Evolutionary conservation across 1,139 yeast species (phyloP).

Genomic region (Suhomyces bokatorum): DNA sequence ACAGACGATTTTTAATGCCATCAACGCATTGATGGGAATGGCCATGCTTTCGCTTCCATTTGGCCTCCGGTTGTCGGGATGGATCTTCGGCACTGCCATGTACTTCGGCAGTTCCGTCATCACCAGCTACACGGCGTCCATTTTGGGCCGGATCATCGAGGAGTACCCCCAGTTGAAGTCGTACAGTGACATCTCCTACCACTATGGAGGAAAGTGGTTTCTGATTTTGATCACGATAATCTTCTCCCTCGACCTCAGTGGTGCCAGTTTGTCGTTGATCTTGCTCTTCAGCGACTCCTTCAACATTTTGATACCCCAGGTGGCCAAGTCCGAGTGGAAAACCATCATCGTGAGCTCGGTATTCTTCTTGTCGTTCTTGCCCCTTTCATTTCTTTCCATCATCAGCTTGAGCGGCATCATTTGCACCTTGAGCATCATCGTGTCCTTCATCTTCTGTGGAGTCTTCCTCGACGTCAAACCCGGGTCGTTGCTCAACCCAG

Average conservation of each 20-base stretch:
- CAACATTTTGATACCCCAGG: conserved; percentile 58
- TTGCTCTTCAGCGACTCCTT: conserved; percentile 85
- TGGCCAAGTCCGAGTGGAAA: conserved; percentile 54
- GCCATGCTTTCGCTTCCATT: conserved; percentile 83
- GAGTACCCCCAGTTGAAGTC: conserved; percentile 33
- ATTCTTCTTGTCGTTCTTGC: conserved; percentile 67
- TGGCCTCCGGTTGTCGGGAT: conserved; percentile 78
- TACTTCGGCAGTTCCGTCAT: conserved; percentile 57
- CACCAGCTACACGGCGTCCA: conserved; percentile 70
- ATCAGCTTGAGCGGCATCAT: conserved; percentile 74
- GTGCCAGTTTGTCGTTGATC: conserved; percentile 75
- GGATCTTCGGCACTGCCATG: conserved; percentile 64
- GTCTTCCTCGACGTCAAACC: conserved; percentile 53
- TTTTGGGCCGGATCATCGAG: conserved; percentile 36
- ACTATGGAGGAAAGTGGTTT: conserved; percentile 46
- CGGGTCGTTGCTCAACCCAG: conserved; percentile 66
- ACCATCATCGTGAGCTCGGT: conserved; percentile 45
- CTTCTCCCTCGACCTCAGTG: conserved; percentile 75
- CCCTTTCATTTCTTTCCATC: conserved; percentile 69
- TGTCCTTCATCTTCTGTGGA: conserved; percentile 64
- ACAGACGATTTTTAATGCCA: conserved; percentile 85
- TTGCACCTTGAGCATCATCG: conserved; percentile 64
- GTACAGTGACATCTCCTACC: conserved; percentile 49
- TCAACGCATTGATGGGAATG: conserved; percentile 82
- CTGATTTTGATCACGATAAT: conserved; percentile 64